A percentile compares a stretch with the other conserved stretches of the same genome.
Conservation (phyloP, 345 rosid species). For the Salix suchowensis region DNA sequence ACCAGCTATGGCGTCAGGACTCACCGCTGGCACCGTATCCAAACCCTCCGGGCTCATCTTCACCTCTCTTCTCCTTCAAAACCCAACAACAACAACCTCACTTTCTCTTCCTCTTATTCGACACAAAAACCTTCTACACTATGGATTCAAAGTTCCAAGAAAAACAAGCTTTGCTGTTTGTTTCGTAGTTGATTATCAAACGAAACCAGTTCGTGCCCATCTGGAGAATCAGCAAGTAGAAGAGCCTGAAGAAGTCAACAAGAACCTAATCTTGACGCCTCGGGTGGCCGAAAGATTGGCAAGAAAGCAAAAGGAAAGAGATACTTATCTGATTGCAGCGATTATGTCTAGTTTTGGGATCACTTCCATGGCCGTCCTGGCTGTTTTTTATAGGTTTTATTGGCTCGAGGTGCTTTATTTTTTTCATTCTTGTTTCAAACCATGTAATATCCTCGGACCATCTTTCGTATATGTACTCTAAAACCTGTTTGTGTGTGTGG, state of each 20-base stretch:
- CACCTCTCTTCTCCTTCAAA: constrained; percentile 26
- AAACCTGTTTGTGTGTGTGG: background rate
- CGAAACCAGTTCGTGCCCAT: constrained; percentile 29
- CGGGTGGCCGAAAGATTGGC: constrained; percentile 34
- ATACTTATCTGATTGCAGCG: constrained; percentile 53
- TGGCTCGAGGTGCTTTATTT: constrained; percentile 53
- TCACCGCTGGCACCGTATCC: constrained; percentile 40
- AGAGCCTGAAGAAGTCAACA: background rate
- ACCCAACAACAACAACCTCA: constrained; percentile 23
- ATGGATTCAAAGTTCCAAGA: constrained; percentile 7
- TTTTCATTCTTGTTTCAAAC: background rate
- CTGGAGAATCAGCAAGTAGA: constrained; percentile 14
- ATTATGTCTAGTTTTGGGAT: constrained; percentile 54
- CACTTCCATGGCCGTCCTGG: constrained; percentile 48
- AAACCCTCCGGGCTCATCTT: constrained; percentile 34
- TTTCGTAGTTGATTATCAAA: constrained; percentile 51
- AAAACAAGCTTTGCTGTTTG: constrained; percentile 45
- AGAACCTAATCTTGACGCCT: constrained; percentile 16
- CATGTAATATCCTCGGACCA: background rate
- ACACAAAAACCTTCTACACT: background rate
- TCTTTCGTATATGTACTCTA: background rate
- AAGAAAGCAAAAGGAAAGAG: constrained; percentile 43
- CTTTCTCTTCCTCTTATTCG: background rate
- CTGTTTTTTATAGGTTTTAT: constrained; percentile 58
- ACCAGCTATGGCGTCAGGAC: constrained; percentile 64